phyloP scores from a whole-genome alignment of 2,329 filamentous ascomycete genomes.

The Setomelanomma holmii region DNA sequence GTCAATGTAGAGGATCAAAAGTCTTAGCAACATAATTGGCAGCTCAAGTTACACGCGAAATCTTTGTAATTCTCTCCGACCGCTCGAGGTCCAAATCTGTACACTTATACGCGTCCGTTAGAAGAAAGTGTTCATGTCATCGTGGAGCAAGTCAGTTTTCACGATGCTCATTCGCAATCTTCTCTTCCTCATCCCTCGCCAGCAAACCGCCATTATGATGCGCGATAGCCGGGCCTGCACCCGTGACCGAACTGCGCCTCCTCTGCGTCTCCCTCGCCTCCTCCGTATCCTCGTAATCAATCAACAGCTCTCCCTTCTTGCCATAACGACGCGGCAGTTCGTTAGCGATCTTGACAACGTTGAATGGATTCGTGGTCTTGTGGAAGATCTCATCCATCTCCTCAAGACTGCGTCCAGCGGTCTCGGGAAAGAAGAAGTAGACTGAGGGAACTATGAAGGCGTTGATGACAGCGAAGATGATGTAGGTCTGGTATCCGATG shows the following conservation, averaged over 20 bases:
- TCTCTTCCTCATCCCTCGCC: neutral
- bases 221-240: slow-evolving; percentile 11
- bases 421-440: slow-evolving; percentile 69
- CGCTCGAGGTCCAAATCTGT: too few species aligned
- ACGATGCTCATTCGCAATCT: slow-evolving; percentile 10
- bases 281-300: slow-evolving; percentile 56
- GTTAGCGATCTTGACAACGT: slow-evolving; percentile 58
- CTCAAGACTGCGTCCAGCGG: slow-evolving; percentile 55
- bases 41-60: too few species aligned
- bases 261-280: slow-evolving; percentile 38
- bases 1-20: too few species aligned
- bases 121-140: too few species aligned
- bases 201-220: neutral
- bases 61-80: too few species aligned
- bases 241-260: slow-evolving; percentile 36
- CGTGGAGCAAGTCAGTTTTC: too few species aligned
- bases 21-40: too few species aligned
- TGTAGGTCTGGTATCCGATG: slow-evolving; percentile 63
- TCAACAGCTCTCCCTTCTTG: slow-evolving; percentile 64
- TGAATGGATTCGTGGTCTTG: slow-evolving; percentile 59
- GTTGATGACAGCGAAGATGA: slow-evolving; percentile 65
- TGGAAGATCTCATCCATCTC: slow-evolving; percentile 68
- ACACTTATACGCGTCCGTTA: too few species aligned
- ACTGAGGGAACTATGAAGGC: slow-evolving; percentile 63
- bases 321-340: slow-evolving; percentile 64